A percentile compares a stretch with the other conserved stretches of the same genome.
phyloP scores from a whole-genome alignment of 2,329 filamentous ascomycete species.

The Exophiala xenobiotica region DNA sequence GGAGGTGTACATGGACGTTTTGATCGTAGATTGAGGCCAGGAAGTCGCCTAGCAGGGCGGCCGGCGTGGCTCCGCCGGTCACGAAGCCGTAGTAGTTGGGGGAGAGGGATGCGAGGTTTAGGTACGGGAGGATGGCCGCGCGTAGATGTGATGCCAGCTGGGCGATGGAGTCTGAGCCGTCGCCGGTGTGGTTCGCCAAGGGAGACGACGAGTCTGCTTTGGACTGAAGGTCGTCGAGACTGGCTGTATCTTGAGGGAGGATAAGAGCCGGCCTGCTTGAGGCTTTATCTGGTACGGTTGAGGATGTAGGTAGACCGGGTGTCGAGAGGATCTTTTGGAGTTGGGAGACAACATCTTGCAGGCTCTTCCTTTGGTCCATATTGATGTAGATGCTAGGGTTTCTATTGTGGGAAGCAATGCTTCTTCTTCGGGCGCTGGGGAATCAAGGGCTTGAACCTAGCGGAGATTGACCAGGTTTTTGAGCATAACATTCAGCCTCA shows the following conservation, averaged over 20 bases:
- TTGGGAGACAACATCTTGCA: not conserved
- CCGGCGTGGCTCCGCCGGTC: constrained; percentile 75
- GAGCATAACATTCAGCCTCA: too few species aligned
- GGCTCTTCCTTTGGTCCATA: not conserved
- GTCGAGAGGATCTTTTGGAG: not conserved
- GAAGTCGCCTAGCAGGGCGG: constrained; percentile 78
- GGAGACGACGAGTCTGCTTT: not conserved
- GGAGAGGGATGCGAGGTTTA: constrained; percentile 65
- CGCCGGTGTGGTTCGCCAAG: too few species aligned
- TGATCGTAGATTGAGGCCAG: constrained; percentile 80
- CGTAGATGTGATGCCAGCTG: too few species aligned
- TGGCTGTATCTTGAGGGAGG: not conserved
- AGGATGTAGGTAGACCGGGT: not conserved
- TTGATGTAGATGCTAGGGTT: not conserved
- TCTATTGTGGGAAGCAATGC: too few species aligned
- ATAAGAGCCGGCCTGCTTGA: not conserved
- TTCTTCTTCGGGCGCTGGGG: too few species aligned
- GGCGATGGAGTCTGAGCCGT: too few species aligned
- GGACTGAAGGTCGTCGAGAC: not conserved
- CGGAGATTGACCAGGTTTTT: too few species aligned
- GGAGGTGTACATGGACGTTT: constrained; percentile 79
- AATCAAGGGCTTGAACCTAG: too few species aligned
- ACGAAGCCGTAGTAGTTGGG: constrained; percentile 85
- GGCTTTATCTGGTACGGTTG: too few species aligned
- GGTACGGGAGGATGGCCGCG: constrained; percentile 49